A percentile compares a stretch with the other conserved stretches of the same genome.
Conservation (phyloP, 805 yeast genomes). For the Wickerhamiella brachini region DNA sequence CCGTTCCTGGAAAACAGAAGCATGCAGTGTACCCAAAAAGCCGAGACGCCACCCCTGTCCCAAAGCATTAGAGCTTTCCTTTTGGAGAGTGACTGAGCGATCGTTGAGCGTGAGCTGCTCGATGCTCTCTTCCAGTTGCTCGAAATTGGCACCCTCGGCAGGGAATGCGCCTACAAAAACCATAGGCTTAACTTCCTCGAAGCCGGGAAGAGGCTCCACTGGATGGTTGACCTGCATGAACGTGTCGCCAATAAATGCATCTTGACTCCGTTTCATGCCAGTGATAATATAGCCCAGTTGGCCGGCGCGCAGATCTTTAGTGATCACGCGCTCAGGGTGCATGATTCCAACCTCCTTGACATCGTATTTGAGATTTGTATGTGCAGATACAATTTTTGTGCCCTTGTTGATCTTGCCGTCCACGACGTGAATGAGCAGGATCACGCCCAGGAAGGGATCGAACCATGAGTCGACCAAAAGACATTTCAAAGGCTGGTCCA, state of each 20-base stretch:
- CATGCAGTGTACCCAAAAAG: conserved; percentile 86
- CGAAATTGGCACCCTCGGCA: conserved; percentile 85
- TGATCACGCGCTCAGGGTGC: conserved; percentile 75
- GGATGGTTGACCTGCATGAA: conserved; percentile 40
- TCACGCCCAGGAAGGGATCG: conserved; percentile 83
- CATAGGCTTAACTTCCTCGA: conserved; percentile 96
- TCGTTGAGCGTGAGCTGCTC: conserved; percentile 82
- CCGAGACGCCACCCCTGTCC: conserved; percentile 99
- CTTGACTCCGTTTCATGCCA: conserved; percentile 78
- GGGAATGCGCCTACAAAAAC: conserved; percentile 98
- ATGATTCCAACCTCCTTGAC: conserved; percentile 88
- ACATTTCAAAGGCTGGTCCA: conserved; percentile 44
- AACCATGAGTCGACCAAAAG: conserved; percentile 96
- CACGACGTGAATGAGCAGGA: conserved; percentile 66
- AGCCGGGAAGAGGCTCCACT: conserved; percentile 78
- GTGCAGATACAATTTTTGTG: conserved; percentile 61
- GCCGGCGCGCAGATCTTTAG: conserved; percentile 60
- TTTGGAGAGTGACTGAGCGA: conserved; percentile 74
- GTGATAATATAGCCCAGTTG: conserved; percentile 93
- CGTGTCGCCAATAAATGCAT: conserved; percentile 88
- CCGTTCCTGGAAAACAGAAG: conserved; percentile 85
- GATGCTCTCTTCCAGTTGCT: conserved; percentile 76
- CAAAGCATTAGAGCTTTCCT: conserved; percentile 84
- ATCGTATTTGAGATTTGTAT: conserved; percentile 63
- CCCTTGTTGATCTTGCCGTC: conserved; percentile 74